These are phyloP conservation scores for Wallacemonas sp. DNA, from an alignment of 208 protist species.

Conservation along the genomic window DNA sequence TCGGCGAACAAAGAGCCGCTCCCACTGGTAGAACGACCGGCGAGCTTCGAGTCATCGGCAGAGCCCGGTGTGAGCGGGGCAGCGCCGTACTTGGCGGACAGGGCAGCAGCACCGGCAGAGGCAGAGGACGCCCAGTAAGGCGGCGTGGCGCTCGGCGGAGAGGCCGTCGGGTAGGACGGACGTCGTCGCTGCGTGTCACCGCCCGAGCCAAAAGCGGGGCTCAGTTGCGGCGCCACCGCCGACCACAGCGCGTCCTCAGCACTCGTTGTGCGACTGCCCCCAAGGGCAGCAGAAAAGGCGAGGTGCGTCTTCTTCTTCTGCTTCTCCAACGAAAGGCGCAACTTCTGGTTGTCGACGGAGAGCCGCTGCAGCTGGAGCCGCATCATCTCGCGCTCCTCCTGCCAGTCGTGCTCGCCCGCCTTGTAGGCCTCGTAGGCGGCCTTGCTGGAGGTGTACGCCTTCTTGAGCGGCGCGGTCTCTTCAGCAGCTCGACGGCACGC, in stretches of 20 bases:
- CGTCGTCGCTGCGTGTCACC: not conserved
- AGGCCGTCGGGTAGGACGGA: too few species aligned
- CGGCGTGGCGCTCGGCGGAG: too few species aligned
- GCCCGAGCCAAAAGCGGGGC: not conserved
- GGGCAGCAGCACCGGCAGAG: not conserved
- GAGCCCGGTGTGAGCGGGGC: conserved; percentile 6
- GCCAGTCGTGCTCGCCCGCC: conserved; percentile 39
- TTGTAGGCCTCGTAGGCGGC: conserved; percentile 27
- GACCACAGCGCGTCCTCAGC: not conserved
- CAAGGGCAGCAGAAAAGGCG: too few species aligned
- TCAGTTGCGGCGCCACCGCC: not conserved
- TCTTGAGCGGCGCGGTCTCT: conserved; percentile 33
- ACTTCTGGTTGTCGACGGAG: conserved; percentile 64
- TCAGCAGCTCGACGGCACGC: conserved; percentile 13
- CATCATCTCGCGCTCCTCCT: conserved; percentile 61
- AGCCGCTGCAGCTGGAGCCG: conserved; percentile 61
- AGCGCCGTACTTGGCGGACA: not conserved
- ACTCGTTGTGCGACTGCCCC: too few species aligned
- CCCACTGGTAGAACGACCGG: not conserved
- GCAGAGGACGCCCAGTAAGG: too few species aligned
- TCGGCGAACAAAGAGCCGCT: conserved; percentile 12
- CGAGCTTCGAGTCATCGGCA: not conserved
- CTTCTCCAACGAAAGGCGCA: conserved; percentile 50
- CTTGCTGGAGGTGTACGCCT: conserved; percentile 44
- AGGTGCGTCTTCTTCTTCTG: conserved; percentile 21